Conservation (phyloP, 257 asterid genomes). For the Eucommia ulmoides region DNA sequence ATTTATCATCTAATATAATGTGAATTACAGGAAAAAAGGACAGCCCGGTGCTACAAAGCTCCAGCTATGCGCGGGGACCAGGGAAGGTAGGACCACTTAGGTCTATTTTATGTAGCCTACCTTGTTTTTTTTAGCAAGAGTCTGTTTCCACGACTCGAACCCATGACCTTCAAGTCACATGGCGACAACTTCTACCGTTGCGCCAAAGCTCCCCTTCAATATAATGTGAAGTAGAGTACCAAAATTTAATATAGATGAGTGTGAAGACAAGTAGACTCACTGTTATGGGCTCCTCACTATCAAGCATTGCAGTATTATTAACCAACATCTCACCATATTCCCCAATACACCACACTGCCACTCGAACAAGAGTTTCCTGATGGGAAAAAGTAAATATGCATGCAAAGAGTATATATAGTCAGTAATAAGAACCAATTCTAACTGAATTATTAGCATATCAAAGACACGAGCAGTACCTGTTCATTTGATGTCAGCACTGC, state of each 20-base stretch:
- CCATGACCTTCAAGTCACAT: too few relatives aligned
- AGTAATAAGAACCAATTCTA: slow-evolving; percentile 3
- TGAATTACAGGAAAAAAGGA: too few relatives aligned
- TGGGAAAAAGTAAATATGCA: slow-evolving; percentile 13
- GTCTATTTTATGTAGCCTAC: too few relatives aligned
- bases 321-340: slow-evolving; percentile 95
- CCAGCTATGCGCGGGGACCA: too few relatives aligned
- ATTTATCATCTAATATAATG: not conserved
- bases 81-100: too few relatives aligned
- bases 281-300: slow-evolving; percentile 60
- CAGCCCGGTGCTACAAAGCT: too few relatives aligned
- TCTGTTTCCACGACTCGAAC: too few relatives aligned
- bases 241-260: not conserved
- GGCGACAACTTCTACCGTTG: too few relatives aligned
- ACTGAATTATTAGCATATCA: slow-evolving; percentile 6
- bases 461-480: slow-evolving; percentile 40
- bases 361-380: slow-evolving; percentile 90
- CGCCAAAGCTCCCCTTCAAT: too few relatives aligned
- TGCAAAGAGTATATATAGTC: slow-evolving; percentile 2
- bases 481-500: slow-evolving; percentile 61
- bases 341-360: slow-evolving; percentile 98
- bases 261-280: slow-evolving; percentile 40
- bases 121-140: too few relatives aligned
- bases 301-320: slow-evolving; percentile 57
- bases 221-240: not conserved